These are phyloP conservation scores for Lachancea meyersii DNA, from an alignment of 805 yeast species.

Conservation along the genomic window DNA sequence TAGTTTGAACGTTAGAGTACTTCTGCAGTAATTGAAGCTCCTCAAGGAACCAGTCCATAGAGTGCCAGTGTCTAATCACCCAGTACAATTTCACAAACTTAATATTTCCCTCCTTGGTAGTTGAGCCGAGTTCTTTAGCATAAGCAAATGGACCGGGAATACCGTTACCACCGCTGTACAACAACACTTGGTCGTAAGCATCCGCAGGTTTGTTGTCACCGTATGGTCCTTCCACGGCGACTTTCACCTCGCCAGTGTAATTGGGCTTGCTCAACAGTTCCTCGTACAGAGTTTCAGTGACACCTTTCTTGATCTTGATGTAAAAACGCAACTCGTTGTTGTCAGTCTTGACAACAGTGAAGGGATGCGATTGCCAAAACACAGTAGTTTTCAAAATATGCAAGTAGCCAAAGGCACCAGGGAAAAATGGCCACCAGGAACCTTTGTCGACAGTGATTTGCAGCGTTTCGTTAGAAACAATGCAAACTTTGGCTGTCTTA, in stretches of 20 bases:
- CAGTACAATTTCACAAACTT: slow-evolving; percentile 13
- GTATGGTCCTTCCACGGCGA: slow-evolving; percentile 53
- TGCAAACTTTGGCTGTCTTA: slow-evolving; percentile 39
- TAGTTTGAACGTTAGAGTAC: slow-evolving; percentile 16
- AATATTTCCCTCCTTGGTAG: slow-evolving; percentile 7
- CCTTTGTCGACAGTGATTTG: slow-evolving; percentile 11
- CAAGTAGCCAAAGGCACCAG: slow-evolving; percentile 49
- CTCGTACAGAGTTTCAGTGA: slow-evolving; percentile 39
- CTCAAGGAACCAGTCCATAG: slow-evolving; percentile 16
- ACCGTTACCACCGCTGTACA: slow-evolving; percentile 45
- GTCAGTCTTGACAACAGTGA: slow-evolving; percentile 42
- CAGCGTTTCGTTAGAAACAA: slow-evolving; percentile 13
- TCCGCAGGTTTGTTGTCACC: slow-evolving; percentile 38
- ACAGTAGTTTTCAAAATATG: slow-evolving; percentile 38
- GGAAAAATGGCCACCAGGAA: slow-evolving; percentile 22
- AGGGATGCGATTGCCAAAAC: slow-evolving; percentile 68
- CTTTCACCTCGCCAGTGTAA: slow-evolving; percentile 31
- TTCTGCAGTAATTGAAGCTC: slow-evolving; percentile 14
- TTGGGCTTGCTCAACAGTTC: slow-evolving; percentile 27
- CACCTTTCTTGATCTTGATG: slow-evolving; percentile 46
- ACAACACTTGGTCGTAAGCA: slow-evolving; percentile 37
- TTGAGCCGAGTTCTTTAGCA: slow-evolving; percentile 9
- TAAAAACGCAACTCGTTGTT: slow-evolving; percentile 36
- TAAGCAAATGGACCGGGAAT: slow-evolving; percentile 38
- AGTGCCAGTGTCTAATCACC: slow-evolving; percentile 16